Base-by-base conservation (phyloP, 208 protist genomes). In the Acanthamoeba culbertsoni region DNA sequence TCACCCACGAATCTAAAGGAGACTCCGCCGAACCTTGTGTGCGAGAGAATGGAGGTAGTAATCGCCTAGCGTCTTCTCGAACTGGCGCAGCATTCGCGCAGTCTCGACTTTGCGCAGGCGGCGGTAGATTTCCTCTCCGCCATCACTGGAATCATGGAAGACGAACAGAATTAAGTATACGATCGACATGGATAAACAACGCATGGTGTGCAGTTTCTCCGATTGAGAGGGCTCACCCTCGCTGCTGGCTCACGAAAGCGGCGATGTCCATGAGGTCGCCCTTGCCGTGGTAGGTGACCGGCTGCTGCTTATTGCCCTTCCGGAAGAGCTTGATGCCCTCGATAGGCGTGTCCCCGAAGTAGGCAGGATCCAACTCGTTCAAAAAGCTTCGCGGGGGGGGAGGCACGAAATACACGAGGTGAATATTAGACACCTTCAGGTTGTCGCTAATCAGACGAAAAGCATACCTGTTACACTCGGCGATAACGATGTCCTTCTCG, bases 291-390 rank as follows among this genome's bases (percentile, higher is more conserved):
- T 79, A 79, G 68, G 68, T 79, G 37, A 79, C n/a, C 35, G 68
- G 68, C 68, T 43, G 18, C 3, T 79, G 16, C 42, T 79, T 79
- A 26, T 79, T 6, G 14, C 68, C 68, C 42, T 79, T 79, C 37
- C 31, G 37, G 37, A 79, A 79, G 40, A 79, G 45, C 42, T 79
- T 79, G 68, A 79, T 48, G n/a, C 68, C 68, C 42, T 79, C 68
- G 1, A 79, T 48, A 18, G 68, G 68, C 20, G 37, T 79, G 35
- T 79, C 68, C 26, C 68, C 37, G 48, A 79, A 79, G 68, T 79
- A 79, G 40, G 33, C n/a, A 16, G 68, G 68, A 79, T 79, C 68
- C 1, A 79, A n/a, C 68, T 79, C 68, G 42, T 79, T 79, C 68
- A 79, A 79, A 40, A 79, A 79, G n/a, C 68, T 79, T 33, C 2